phyloP scores from a whole-genome alignment of 1,284 basidiomycete genomes.

The Phaffia rhodozyma region DNA sequence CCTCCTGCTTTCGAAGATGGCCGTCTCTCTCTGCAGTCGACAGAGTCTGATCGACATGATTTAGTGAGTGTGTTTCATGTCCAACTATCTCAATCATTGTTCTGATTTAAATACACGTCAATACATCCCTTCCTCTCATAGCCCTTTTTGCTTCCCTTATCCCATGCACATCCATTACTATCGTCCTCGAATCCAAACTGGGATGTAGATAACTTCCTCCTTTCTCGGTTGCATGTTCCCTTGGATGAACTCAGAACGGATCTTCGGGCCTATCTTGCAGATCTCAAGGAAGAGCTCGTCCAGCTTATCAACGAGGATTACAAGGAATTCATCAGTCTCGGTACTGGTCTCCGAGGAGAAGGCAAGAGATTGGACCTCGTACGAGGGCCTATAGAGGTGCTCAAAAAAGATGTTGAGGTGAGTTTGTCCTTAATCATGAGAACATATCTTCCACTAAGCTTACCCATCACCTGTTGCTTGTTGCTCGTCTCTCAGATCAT shows the following conservation, averaged over 20 bases:
- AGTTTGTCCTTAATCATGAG: conserved; percentile 25
- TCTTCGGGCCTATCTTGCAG: conserved; percentile 68
- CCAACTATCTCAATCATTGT: too few species aligned
- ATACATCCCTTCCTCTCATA: not conserved
- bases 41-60: too few species aligned
- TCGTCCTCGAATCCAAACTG: conserved; percentile 46
- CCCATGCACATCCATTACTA: conserved; percentile 63
- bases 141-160: conserved; percentile 61
- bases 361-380: conserved; percentile 56
- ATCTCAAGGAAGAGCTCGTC: conserved; percentile 81
- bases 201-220: conserved; percentile 74
- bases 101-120: too few species aligned
- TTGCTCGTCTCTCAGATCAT: conserved; percentile 23
- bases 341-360: conserved; percentile 75
- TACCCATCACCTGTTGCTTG: not conserved
- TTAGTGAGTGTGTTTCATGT: too few species aligned
- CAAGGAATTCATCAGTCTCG: conserved; percentile 90
- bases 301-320: conserved; percentile 95
- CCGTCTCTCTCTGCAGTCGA: too few species aligned
- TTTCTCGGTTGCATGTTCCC: conserved; percentile 73
- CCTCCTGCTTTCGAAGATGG: too few species aligned
- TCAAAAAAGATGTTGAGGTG: conserved; percentile 61
- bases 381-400: conserved; percentile 48
- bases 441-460: not conserved
- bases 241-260: conserved; percentile 76